Base-by-base conservation (phyloP, 805 yeast species). In the Zygoascus bituminiphila region DNA sequence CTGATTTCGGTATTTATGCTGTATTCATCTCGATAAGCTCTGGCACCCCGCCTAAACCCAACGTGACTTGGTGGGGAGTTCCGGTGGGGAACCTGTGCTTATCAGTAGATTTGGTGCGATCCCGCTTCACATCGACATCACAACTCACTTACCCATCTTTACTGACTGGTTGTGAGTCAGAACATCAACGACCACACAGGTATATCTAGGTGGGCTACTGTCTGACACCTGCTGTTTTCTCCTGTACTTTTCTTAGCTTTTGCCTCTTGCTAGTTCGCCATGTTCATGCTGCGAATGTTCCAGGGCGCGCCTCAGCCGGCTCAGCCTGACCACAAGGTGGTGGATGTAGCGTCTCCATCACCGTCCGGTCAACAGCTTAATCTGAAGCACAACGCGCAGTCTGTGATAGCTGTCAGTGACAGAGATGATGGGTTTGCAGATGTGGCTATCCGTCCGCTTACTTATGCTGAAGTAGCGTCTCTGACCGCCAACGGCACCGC, bases 381-480 rank as follows among this genome's bases (percentile, higher is more conserved):
- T 26, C 44, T 24, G 15, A 33, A 14, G 4, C 17, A 15, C 20
- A 41, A 25, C 39, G 22, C 39, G 20, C 22, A 36, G 22, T 19
- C 39, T 24, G 19, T 43, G 12, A 43, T 35, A 19, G 47, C 42
- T 22, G 35, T 33, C 17, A 36, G 31, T 43, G 42, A 38, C 25
- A 66, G 61, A 9, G 71, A 65, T 45, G 66, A 62, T 14, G 78
- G 70, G 45, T 76, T 72, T 54, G 67, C 76, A 21, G 70, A 68
- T 46, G 71, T 77, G 47, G 69, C 69, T 43, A 59, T 74, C 38
- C 71, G 78, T 47, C 67, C 71, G 48, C 60, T 75, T 56, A 73
- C 79, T 7, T 76, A 76, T 57, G 79, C 79, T 10, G 81, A 77
- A 62, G 78, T 71, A 21, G 77, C 77, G 10, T 61, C 71, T 1